Percentiles rank a stretch among this genome's conserved stretches.
phyloP scores from a whole-genome alignment of 345 rosid species.

The Streptanthus diversifolius region DNA sequence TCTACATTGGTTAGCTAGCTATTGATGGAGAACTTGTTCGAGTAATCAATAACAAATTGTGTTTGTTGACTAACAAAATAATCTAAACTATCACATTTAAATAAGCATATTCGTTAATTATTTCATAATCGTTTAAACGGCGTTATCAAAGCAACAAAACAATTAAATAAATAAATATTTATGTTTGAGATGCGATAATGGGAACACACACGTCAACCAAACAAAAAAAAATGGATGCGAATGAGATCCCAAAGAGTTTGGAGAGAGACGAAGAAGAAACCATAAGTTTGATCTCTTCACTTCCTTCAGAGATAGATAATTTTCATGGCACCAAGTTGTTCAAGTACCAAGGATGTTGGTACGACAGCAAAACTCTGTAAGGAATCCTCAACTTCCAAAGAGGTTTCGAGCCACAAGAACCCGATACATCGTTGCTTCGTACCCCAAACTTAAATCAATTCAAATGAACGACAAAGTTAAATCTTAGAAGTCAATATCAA shows the following conservation, averaged over 20 bases:
- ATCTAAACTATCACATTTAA: background rate
- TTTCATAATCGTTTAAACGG: background rate
- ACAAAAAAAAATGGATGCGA: background rate
- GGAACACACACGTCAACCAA: background rate
- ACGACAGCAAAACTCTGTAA: background rate
- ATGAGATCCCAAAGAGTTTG: background rate
- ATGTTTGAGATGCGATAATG: background rate
- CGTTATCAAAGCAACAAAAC: background rate
- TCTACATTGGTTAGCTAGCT: background rate
- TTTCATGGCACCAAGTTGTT: slow-evolving; percentile 41
- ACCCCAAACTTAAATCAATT: no score
- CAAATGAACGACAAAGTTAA: no score
- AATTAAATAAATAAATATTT: background rate
- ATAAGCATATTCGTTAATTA: background rate
- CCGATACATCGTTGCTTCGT: slow-evolving; percentile 44
- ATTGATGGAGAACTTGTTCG: background rate
- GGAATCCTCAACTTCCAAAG: slow-evolving; percentile 37
- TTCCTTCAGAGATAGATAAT: slow-evolving; percentile 37
- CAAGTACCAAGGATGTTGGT: slow-evolving; percentile 40
- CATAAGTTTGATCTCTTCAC: slow-evolving; percentile 19
- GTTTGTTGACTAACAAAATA: background rate
- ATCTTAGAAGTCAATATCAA: no score
- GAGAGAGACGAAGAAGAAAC: slow-evolving; percentile 19
- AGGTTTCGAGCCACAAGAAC: slow-evolving; percentile 25
- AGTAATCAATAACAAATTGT: background rate